Evolutionary conservation across 176 grass and related monocot species (phyloP).

Genomic region (Oryza meridionalis): DNA sequence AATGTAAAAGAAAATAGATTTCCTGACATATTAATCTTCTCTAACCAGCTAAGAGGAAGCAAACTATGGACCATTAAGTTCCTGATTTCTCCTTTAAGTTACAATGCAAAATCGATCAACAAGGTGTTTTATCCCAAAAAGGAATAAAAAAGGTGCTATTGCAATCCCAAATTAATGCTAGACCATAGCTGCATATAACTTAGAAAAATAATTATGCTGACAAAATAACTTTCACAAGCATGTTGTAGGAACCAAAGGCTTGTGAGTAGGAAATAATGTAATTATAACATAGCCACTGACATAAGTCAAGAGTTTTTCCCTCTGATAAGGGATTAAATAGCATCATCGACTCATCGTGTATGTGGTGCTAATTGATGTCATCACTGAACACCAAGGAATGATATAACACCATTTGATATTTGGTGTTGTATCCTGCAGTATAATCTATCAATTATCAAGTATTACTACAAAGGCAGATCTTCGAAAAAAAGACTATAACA

Average conservation of each 20-base stretch:
- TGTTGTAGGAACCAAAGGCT: neutral
- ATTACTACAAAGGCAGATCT: neutral
- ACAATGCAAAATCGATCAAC: neutral
- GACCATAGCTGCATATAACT: neutral
- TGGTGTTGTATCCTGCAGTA: neutral
- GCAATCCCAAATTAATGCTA: neutral
- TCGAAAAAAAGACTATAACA: neutral
- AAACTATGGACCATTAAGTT: neutral
- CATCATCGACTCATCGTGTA: neutral
- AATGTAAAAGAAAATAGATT: neutral
- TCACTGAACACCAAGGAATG: neutral
- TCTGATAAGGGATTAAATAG: neutral
- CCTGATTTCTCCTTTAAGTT: neutral
- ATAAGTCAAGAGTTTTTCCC: neutral
- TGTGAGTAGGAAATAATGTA: neutral
- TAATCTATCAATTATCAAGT: neutral
- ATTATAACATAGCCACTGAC: neutral
- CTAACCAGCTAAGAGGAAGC: neutral
- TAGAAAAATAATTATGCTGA: neutral
- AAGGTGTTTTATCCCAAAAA: neutral
- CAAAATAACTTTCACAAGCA: neutral
- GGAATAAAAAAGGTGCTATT: neutral
- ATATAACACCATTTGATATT: constrained; percentile 12
- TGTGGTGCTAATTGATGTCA: neutral
- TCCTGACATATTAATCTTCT: neutral